Conservation (phyloP, 2,329 filamentous ascomycete species). For the Fusarium phyllophilum region DNA sequence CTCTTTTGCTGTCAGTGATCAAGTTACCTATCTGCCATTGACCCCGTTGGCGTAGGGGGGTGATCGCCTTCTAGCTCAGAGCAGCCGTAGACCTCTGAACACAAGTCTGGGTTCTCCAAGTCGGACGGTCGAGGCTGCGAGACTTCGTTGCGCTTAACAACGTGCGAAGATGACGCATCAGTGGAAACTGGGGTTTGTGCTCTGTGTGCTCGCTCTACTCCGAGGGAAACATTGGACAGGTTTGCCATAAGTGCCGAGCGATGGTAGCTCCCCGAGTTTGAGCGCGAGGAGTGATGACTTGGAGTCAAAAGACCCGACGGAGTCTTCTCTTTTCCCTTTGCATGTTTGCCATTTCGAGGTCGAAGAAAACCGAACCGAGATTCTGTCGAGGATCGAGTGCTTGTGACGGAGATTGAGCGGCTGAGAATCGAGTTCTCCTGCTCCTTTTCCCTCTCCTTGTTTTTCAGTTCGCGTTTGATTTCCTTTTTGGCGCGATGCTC, state of each 20-base stretch:
- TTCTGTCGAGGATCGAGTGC: conserved; percentile 54
- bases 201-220: not conserved
- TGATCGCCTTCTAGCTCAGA: conserved; percentile 31
- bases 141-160: conserved; percentile 22
- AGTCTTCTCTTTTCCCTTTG: conserved; percentile 27
- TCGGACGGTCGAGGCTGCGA: conserved; percentile 8
- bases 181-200: not conserved
- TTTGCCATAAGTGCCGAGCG: conserved; percentile 34
- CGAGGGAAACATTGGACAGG: conserved; percentile 28
- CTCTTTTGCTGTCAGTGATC: not conserved
- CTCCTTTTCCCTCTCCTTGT: conserved; percentile 32
- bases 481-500: conserved; percentile 63
- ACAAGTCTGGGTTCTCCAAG: conserved; percentile 16
- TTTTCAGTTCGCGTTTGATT: conserved; percentile 47
- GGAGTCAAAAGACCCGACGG: conserved; percentile 43
- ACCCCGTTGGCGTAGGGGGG: conserved; percentile 25
- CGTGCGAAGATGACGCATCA: conserved; percentile 22
- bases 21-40: conserved; percentile 18
- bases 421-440: conserved; percentile 38
- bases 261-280: conserved; percentile 38
- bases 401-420: conserved; percentile 56
- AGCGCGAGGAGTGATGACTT: conserved; percentile 41
- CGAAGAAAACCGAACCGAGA: conserved; percentile 58
- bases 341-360: conserved; percentile 46
- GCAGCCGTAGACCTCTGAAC: conserved; percentile 29